Conservation (phyloP, 192 early-diverging fungal species). For the Coemansia sp. region DNA sequence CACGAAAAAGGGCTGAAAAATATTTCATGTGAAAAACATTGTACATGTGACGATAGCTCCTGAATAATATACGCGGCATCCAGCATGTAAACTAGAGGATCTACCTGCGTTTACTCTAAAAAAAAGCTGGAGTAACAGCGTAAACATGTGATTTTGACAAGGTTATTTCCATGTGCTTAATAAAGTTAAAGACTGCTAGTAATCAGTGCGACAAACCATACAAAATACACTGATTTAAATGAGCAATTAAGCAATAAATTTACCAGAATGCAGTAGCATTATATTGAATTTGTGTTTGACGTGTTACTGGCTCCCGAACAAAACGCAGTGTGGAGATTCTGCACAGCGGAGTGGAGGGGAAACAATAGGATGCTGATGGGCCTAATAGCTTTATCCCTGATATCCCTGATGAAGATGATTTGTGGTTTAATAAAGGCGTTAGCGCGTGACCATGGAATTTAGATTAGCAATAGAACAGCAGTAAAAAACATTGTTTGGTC, state of each 20-base stretch:
- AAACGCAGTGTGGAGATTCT: not conserved
- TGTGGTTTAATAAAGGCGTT: not conserved
- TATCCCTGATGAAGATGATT: not conserved
- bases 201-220: too few relatives aligned
- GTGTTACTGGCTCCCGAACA: not conserved
- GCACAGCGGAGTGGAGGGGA: not conserved
- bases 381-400: slow-evolving; percentile 5
- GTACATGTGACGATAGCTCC: slow-evolving; percentile 3
- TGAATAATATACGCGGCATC: too few relatives aligned
- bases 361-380: not conserved
- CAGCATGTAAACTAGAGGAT: too few relatives aligned
- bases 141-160: too few relatives aligned
- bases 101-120: too few relatives aligned
- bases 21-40: slow-evolving; percentile 1
- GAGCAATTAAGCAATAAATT: too few relatives aligned
- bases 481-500: not conserved
- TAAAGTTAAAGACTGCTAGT: too few relatives aligned
- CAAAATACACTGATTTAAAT: too few relatives aligned
- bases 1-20: not conserved
- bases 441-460: slow-evolving; percentile 2
- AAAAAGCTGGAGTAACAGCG: too few relatives aligned
- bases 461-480: not conserved
- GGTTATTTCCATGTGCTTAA: too few relatives aligned
- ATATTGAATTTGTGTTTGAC: too few relatives aligned
- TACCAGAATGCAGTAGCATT: too few relatives aligned